Base-by-base conservation (phyloP, 2,329 filamentous ascomycete species). In the Clarireedia hainanense region DNA sequence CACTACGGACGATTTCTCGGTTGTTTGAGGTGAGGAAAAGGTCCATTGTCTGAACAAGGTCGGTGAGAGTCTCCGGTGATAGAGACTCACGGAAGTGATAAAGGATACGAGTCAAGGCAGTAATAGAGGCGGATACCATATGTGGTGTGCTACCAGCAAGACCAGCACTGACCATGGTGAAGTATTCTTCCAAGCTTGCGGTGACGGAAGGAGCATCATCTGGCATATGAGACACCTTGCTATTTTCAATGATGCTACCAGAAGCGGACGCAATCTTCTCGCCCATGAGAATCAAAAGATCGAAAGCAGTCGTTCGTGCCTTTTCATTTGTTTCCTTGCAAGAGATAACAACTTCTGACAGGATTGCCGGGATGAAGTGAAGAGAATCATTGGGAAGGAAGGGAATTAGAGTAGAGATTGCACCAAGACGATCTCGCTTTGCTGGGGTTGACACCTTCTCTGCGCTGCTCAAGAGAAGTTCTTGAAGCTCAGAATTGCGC, bases 251-350 rank as follows among this genome's bases (percentile, higher is more conserved):
- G 50, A 79, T 77, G 39, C 85, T 85, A 4, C 89, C 83, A 58
- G 85, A 78, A 20, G 83, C 81, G 6, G 73, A 69, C 4, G 72
- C 74, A 77, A 96, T 91, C 64, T 85, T 88, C 68, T 90, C 82
- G 15, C 90, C 91, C 81, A 97, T 91, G 46, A 88, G 79, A 23
- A 99, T 88, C 12, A 99, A 80, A 15, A 97, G 78, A 50, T 95
- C 89, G 68, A 96, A 99, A 0, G 94, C 92, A 2, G 86, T 84
- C 52, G 89, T 91, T 60, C 94, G 81, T 0, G 94, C 91, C 68
- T 91, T 91, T 72, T 99, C 94, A 68, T 99, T 99, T 67, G 94
- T 90, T 74, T 99, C 94, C 72, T 99, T 99, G 73, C 91, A 95
- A 60, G 89, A 89, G 60, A 99, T 91, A 52, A 99, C 91, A 36